These are phyloP conservation scores for Diaporthe aspalathi DNA, from an alignment of 2,329 filamentous ascomycete species.

Conservation along the genomic window DNA sequence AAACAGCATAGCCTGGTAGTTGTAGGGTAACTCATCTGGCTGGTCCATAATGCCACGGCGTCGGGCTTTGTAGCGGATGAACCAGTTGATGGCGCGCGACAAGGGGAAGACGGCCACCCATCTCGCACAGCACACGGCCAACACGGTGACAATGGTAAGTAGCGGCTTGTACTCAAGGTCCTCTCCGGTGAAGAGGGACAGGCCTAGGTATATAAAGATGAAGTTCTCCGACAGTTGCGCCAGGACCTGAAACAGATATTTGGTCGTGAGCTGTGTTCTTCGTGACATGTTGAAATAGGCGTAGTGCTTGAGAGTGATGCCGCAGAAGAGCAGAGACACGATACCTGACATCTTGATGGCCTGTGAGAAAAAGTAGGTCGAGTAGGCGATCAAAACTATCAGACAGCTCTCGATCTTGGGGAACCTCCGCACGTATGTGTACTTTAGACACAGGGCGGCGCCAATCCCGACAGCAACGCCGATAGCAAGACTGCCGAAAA, in stretches of 20 bases:
- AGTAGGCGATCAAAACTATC: conserved; percentile 92
- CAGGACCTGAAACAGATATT: conserved; percentile 95
- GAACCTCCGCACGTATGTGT: conserved; percentile 91
- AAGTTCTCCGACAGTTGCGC: conserved; percentile 98
- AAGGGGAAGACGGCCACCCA: conserved; percentile 97
- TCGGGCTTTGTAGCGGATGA: conserved; percentile 86
- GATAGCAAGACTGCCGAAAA: conserved; percentile 93
- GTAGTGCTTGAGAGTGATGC: conserved; percentile 98
- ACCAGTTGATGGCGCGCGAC: conserved; percentile 89
- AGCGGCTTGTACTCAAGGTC: conserved; percentile 91
- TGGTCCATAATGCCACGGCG: conserved; percentile 77
- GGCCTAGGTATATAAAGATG: conserved; percentile 98
- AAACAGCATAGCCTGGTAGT: conserved; percentile 99
- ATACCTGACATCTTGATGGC: conserved; percentile 97
- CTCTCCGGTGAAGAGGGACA: conserved; percentile 93
- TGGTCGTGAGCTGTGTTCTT: conserved; percentile 95
- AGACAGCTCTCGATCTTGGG: conserved; percentile 98
- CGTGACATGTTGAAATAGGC: conserved; percentile 99
- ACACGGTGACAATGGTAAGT: conserved; percentile 91
- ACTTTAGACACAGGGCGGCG: conserved; percentile 90
- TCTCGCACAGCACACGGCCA: conserved; percentile 90
- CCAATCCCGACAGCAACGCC: conserved; percentile 87
- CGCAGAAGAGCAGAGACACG: conserved; percentile 95
- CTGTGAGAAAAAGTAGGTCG: conserved; percentile 98
- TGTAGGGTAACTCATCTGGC: conserved; percentile 89